Evolutionary conservation across 73 alveolate genomes (phyloP), one percentile per base, ranked within the genome.

Genomic region (Paramecium caudatum): DNA sequence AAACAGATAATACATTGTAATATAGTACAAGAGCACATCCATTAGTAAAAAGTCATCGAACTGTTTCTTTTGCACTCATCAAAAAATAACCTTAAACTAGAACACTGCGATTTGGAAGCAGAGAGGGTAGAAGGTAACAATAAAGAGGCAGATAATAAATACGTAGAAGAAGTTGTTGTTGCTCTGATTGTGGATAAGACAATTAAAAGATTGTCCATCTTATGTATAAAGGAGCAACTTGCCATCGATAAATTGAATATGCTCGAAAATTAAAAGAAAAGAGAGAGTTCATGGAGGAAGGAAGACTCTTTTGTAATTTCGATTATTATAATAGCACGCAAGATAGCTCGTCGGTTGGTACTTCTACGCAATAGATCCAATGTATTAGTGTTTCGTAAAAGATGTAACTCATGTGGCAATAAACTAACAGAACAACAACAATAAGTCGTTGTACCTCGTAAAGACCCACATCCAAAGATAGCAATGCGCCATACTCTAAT

Each of bases 221-320:
- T 9, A 55, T 55, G 80, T 55, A 55, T 10, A 55, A 55, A 55
- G 80, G 80, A 27, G 80, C 80, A 55, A 55, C 80, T 55, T 55
- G 80, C 3, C 80, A 55, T 55, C 80, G 80, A 27, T 23, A 55
- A 55, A 43, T 55, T 12, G 80, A 55, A 55, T 55, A 55, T 10
- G 80, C 80, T 27, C 43, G 30, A 12, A 9, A 55, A 23, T 55
- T 9, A 12, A 55, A 55, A 43, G 30, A 55, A 55, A 55, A 55
- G 30, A 55, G 80, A 10, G 80, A 55, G 23, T 55, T 55, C 30
- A 43, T 43, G 30, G 80, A 55, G 17, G 80, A 55, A 27, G 80
- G 46, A 2, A 10, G 9, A 27, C 80, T 37, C 46, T 55, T 55
- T 55, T 55, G 80, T 55, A 55, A 55, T 55, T 55, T 23, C 43